Base-by-base conservation (phyloP, 202 grass and related monocot species). In the Eragrostis tef region DNA sequence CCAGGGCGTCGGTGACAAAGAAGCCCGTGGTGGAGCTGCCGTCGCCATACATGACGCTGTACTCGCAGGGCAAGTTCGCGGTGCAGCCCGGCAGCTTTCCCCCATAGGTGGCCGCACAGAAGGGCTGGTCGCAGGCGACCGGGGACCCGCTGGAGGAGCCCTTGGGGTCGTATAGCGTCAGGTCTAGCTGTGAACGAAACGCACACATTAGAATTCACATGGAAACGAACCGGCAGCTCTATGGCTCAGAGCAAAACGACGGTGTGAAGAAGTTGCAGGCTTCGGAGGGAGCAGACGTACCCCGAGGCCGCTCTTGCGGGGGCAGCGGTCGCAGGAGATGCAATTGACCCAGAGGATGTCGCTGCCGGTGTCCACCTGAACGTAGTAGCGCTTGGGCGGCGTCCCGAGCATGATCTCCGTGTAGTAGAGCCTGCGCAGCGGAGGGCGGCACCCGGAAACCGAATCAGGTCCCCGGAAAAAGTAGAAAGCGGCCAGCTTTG, bases 281-380 rank as follows among this genome's bases (percentile, higher is more conserved):
- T 34, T 64, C 39, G 27, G 62, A 29, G 25, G 5, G 17, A 72
- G 54, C 11, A 13, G 9, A 86, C 79, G 7, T 86, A 94, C 95
- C 89, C 96, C 96, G 79, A 98, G 88, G 15, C 85, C 90, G 78
- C 96, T 98, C 90, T 90, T 91, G 78, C 61, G 86, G n/a, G 96
- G 96, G 79, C 96, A 98, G 34, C 69, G 71, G 12, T 65, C 82
- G 80, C 96, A 98, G 54, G 82, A 74, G 86, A 91, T 70, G 88
- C 96, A 98, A 69, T 98, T 98, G 36, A 98, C 95, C 95, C 92
- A 98, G 26, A 98, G 73, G 21, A 98, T 80, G 78, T 98, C 96
- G 73, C 96, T 98, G 71, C 95, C 95, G 8, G 95, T 98, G 73
- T 98, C 95, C 64, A 98, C 90, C 91, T 98, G 95, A 31, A 90